Percentiles rank a stretch among this genome's conserved stretches.
Evolutionary conservation across 1,284 basidiomycete species (phyloP).

Genomic region (Porodaedalea pini): DNA sequence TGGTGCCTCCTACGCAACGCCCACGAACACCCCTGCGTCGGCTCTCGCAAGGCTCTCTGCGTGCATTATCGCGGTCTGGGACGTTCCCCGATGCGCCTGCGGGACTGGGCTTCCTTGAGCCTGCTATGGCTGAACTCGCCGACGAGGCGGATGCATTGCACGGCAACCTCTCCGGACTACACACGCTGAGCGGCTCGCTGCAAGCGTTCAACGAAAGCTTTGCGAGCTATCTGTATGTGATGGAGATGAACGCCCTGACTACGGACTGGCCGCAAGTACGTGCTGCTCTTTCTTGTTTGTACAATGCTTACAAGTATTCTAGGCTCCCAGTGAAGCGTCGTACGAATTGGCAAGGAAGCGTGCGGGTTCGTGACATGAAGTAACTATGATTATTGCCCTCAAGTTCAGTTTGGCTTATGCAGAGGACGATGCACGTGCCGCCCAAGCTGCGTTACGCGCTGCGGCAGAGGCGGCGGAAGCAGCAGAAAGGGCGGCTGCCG

Average conservation of each 20-base stretch:
- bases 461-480: slow-evolving; percentile 24
- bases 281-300: slow-evolving; percentile 1
- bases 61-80: slow-evolving; percentile 73
- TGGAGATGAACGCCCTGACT: slow-evolving; percentile 94
- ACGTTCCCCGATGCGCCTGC: slow-evolving; percentile 71
- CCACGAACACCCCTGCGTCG: slow-evolving; percentile 81
- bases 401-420: background rate
- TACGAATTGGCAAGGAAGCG: slow-evolving; percentile 55
- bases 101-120: slow-evolving; percentile 83
- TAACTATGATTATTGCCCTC: background rate
- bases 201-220: slow-evolving; percentile 91
- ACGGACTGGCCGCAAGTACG: slow-evolving; percentile 87
- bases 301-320: background rate
- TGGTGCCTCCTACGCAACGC: slow-evolving; percentile 32
- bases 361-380: slow-evolving; percentile 44
- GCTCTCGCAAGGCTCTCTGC: slow-evolving; percentile 88
- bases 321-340: slow-evolving; percentile 65
- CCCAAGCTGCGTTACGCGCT: slow-evolving; percentile 36
- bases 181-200: slow-evolving; percentile 70
- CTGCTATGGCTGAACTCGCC: slow-evolving; percentile 79
- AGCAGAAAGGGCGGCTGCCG: slow-evolving; percentile 21
- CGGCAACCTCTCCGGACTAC: slow-evolving; percentile 70
- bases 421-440: slow-evolving; percentile 43
- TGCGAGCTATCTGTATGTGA: slow-evolving; percentile 84
- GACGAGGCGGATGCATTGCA: slow-evolving; percentile 85